Evolutionary conservation across 2,329 filamentous ascomycete genomes (phyloP), one percentile per base, ranked within the genome.

Genomic region (Xylariaceae sp.): DNA sequence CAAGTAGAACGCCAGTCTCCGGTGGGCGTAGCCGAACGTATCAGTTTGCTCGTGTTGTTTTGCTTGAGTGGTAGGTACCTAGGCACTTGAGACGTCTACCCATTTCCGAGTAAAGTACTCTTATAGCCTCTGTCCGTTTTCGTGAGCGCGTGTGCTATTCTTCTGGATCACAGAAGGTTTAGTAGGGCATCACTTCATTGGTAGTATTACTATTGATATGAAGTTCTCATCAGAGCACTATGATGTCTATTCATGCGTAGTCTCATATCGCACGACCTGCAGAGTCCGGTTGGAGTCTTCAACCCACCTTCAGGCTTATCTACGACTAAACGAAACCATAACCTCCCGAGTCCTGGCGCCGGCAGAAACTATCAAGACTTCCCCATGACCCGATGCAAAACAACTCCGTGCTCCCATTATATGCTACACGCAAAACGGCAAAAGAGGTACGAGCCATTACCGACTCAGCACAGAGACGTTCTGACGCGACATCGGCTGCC

Each of bases 221-320:
- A 37, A 43, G 30, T 19, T 26, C 45, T 51, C 34, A 40, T 49
- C 29, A 18, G n/a, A 47, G 8, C 51, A 54, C 43, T 47, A 41
- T 55, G 26, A 15, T 44, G 18, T 51, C 37, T 58, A 49, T 51
- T 56, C 39, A 58, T 45, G 45, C 19, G 16, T 58, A 50, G 53
- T 56, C 44, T 53, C 47, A 50, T 18, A 18, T 51, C 34, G 29
- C 40, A 3, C 49, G 36, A 21, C 34, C 39, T 13, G 26, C 34
- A 13, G 46, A 37, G 39, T 13, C 47, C 44, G 21, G 15, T 40
- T 36, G 21, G 22, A 47, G 10, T 34, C 39, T 21, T 44, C 32
- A 50, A 32, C 7, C 22, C 34, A 21, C 39, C 39, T 42, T 22
- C 39, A 46, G 18, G 39, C 37, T 26, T 37, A 41, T 57, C 37